A percentile compares a stretch with the other conserved stretches of the same genome.
These are phyloP conservation scores for Trametes polyzona DNA, from an alignment of 1,284 basidiomycete species.

Conservation along the genomic window DNA sequence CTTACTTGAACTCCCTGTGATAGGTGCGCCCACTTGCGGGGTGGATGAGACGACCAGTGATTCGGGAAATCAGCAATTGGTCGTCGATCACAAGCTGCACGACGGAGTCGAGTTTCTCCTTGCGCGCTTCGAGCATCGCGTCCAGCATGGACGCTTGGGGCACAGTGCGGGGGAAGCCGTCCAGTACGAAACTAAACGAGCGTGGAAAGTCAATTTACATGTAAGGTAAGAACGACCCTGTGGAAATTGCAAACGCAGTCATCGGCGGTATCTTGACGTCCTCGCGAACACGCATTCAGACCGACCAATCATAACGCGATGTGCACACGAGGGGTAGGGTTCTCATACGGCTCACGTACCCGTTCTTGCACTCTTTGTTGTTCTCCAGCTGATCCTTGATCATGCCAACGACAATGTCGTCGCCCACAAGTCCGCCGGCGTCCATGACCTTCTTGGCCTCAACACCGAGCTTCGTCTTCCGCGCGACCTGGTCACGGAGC, in stretches of 20 bases:
- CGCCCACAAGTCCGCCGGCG: conserved; percentile 88
- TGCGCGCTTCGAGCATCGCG: conserved; percentile 80
- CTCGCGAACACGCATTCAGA: neutral
- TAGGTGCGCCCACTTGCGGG: conserved; percentile 89
- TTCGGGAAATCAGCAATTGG: conserved; percentile 94
- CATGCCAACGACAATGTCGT: conserved; percentile 98
- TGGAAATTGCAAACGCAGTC: neutral
- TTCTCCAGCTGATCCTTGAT: conserved; percentile 96
- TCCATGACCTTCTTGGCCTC: conserved; percentile 99
- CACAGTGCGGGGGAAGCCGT: conserved; percentile 98
- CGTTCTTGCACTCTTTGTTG: conserved; percentile 92
- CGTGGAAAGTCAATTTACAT: neutral
- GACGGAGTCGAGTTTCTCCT: conserved; percentile 90
- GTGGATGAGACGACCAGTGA: conserved; percentile 96
- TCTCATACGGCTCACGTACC: conserved; percentile 53
- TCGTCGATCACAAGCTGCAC: conserved; percentile 94
- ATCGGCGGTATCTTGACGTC: neutral
- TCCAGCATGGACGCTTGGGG: conserved; percentile 98
- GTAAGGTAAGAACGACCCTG: neutral
- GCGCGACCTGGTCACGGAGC: conserved; percentile 91
- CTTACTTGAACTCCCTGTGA: conserved; percentile 94
- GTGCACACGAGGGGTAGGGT: conserved; percentile 7
- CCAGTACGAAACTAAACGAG: conserved; percentile 85
- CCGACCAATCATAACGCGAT: conserved; percentile 6
- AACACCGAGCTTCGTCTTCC: conserved; percentile 88